Conservation (phyloP, 2,329 filamentous ascomycete genomes). For the Zymoseptoria ardabiliae region DNA sequence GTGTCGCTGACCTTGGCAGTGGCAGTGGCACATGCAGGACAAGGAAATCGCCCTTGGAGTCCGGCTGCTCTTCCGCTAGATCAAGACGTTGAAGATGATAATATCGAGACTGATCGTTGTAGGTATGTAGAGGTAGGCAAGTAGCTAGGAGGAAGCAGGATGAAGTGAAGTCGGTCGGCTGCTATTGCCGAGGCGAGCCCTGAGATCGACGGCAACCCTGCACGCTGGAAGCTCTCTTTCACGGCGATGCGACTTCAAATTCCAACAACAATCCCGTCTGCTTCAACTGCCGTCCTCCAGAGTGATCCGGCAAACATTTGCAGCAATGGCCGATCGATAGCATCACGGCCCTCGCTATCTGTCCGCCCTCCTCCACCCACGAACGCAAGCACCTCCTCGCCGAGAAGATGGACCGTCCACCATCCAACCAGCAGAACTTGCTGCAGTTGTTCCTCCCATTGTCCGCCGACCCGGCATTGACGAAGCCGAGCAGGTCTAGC, state of each 20-base stretch:
- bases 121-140: too few species aligned
- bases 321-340: background rate
- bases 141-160: too few species aligned
- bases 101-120: too few species aligned
- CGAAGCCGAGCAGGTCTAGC: slow-evolving; percentile 10
- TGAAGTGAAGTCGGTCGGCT: too few species aligned
- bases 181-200: too few species aligned
- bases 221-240: background rate
- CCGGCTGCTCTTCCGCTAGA: too few species aligned
- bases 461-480: background rate
- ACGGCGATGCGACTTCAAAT: background rate
- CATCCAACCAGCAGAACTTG: background rate
- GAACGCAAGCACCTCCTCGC: background rate
- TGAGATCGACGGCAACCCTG: background rate
- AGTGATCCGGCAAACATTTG: background rate
- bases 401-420: background rate
- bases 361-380: background rate
- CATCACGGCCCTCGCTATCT: background rate
- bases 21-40: too few species aligned
- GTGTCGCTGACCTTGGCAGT: too few species aligned
- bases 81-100: too few species aligned
- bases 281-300: background rate
- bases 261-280: background rate
- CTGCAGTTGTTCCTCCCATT: background rate
- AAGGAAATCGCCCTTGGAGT: too few species aligned